Evolutionary conservation across 2,329 filamentous ascomycete genomes (phyloP), one percentile per base, ranked within the genome.

Genomic region (Delphinella strobiligena): DNA sequence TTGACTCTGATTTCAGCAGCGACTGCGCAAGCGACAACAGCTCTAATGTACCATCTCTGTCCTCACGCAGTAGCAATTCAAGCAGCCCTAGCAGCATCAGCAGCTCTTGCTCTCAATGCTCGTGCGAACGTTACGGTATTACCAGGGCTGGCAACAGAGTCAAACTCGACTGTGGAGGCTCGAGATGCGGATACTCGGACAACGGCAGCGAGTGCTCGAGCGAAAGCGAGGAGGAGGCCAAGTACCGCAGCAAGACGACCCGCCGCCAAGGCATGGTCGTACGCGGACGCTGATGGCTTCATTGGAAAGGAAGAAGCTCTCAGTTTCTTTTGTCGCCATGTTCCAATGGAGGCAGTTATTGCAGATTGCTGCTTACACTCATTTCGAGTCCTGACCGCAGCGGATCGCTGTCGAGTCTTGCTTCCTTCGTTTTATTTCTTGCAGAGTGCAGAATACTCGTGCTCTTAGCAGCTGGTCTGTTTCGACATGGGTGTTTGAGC

Each of bases 111-210:
- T 65, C 80, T 74, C 74, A 73, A 60, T 96, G 91, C 77, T 87
- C 81, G 49, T 96, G 89, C 68, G 86, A 95, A 64, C 84, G 88
- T 67, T 95, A 91, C 69, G 89, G 88, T 53, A 93, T 96, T 70
- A 95, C 88, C 49, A 83, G 87, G 66, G 80, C 22, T 9, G 87
- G 88, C 58, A 82, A 93, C 63, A 80, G 88, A 55, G 82, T 96
- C 74, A 91, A 89, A 75, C 78, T 95, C 61, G 88, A 95, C 75
- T 96, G 89, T 58, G 87, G 87, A 52, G 89, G 89, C 51, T 71
- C 78, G 46, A 80, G 85, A 60, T 95, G 89, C 66, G 84, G 85
- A 55, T 91, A 83, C 66, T 75, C 74, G 48, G 80, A 84, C 54
- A 77, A 82, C 45, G 74, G 71, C 47, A 74, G 68, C 38, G 74